Percentiles rank a stretch among this genome's conserved stretches.
These are phyloP conservation scores for Myxozyma lipomycoides DNA, from an alignment of 805 yeast genomes.

Conservation along the genomic window DNA sequence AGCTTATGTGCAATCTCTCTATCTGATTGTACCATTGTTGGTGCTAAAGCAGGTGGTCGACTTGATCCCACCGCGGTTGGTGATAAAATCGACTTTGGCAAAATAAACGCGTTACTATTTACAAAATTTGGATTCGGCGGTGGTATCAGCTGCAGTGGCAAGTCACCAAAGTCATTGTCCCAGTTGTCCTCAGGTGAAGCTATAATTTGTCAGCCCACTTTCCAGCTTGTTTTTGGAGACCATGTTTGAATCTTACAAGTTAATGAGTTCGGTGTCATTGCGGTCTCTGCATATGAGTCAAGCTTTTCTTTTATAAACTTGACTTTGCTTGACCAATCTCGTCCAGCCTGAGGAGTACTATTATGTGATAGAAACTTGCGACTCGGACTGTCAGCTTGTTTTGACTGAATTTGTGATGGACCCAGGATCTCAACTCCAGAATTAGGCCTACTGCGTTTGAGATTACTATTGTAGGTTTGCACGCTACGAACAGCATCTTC, in stretches of 20 bases:
- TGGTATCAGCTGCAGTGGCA: background rate
- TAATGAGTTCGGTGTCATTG: background rate
- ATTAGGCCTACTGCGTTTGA: background rate
- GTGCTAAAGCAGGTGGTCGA: too few species aligned
- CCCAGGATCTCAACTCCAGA: background rate
- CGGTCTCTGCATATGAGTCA: constrained; percentile 2
- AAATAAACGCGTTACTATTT: background rate
- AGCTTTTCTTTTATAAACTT: constrained; percentile 1
- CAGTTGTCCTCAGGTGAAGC: constrained; percentile 6
- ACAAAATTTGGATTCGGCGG: background rate
- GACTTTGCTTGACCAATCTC: too few species aligned
- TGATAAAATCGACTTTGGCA: too few species aligned
- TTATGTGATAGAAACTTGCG: too few species aligned
- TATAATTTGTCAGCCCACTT: too few species aligned
- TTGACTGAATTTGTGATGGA: background rate
- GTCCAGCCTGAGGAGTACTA: too few species aligned
- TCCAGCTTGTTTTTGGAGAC: too few species aligned
- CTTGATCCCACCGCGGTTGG: too few species aligned
- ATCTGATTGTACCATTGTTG: background rate
- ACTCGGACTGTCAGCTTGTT: too few species aligned
- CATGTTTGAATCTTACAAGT: background rate
- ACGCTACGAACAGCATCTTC: constrained; percentile 4
- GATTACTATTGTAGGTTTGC: background rate
- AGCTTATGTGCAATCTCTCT: background rate
- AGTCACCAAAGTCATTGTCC: constrained; percentile 11